Evolutionary conservation across 1,284 basidiomycete genomes (phyloP), one percentile per base, ranked within the genome.

Genomic region (Porodaedalea pini): DNA sequence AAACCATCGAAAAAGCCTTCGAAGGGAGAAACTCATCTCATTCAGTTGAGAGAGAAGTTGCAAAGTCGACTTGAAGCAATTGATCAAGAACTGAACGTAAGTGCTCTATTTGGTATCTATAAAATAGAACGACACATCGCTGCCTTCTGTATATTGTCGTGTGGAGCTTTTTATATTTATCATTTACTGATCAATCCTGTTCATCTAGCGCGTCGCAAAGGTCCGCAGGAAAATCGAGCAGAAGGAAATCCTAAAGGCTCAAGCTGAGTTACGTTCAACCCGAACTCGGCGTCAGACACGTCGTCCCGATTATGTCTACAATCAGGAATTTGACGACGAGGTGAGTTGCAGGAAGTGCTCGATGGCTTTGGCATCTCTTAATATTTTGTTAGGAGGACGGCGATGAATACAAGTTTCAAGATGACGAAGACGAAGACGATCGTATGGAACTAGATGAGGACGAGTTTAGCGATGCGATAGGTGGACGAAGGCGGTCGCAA

Each of bases 271-370:
- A 59, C 80, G 89, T 59, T 81, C 86, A 69, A 90, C 88, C 27
- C 78, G 89, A 60, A 90, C 89, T 31, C 78, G 83, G 60, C 77
- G 86, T 53, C 80, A 82, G 70, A 82, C 84, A 6, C 79, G 79
- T 51, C 82, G 81, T 63, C 86, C 87, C 44, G 86, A 90, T 73
- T 91, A 91, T 71, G 86, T 87, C 49, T 90, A 90, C 70, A 76
- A 79, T 65, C 80, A 85, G 62, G 77, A 77, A 60, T 77, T 78
- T 60, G 83, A 78, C 51, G 83, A 79, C 65, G 87, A 88, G 70
- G 87, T 78, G 72, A 68, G 80, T 17, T 47, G 17, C 59, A 51
- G 43, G 41, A 21, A 21, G 2, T 31, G 3, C 5, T 19, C n/a
- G 17, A n/a, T 7, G 39, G 11, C 31, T 8, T 29, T 15, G 10